A percentile compares a stretch with the other conserved stretches of the same genome.
Evolutionary conservation across 768 basidiomycete genomes (phyloP).

Genomic region (Suillus spraguei): DNA sequence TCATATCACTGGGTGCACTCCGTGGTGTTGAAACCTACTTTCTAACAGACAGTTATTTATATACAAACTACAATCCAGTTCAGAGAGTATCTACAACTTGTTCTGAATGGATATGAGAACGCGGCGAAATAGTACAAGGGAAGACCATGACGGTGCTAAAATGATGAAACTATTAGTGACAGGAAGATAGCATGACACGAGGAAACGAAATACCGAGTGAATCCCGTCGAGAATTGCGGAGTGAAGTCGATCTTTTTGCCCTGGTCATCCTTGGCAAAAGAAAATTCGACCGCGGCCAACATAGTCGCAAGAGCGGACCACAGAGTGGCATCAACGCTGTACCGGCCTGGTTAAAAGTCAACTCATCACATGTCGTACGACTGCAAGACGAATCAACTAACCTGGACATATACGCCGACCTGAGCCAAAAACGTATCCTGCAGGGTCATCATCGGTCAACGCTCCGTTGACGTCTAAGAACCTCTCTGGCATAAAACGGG

Average conservation of each 20-base stretch:
- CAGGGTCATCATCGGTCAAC: constrained; percentile 15
- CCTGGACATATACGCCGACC: constrained; percentile 17
- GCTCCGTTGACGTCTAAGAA: constrained; percentile 12
- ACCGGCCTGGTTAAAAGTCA: constrained; percentile 4
- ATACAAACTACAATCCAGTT: not conserved
- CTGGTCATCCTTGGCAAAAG: constrained; percentile 8
- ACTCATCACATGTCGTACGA: too few species aligned
- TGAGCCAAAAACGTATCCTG: constrained; percentile 12
- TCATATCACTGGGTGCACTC: not conserved
- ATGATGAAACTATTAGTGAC: not conserved
- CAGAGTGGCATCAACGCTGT: constrained; percentile 4
- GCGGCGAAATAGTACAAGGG: constrained; percentile 1
- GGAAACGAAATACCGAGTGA: not conserved
- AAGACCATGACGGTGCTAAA: not conserved
- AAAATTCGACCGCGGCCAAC: constrained; percentile 8
- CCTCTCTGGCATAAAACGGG: constrained; percentile 18
- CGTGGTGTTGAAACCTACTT: not conserved
- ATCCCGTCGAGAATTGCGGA: constrained; percentile 7
- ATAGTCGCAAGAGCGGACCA: constrained; percentile 12
- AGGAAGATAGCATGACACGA: not conserved
- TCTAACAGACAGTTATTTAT: not conserved
- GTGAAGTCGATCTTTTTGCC: constrained; percentile 9
- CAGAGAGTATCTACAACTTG: not conserved
- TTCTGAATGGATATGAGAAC: not conserved
- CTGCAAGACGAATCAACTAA: not conserved